These are phyloP conservation scores for Prunus yedoensis DNA, from an alignment of 331 rosid genomes.

Conservation along the genomic window DNA sequence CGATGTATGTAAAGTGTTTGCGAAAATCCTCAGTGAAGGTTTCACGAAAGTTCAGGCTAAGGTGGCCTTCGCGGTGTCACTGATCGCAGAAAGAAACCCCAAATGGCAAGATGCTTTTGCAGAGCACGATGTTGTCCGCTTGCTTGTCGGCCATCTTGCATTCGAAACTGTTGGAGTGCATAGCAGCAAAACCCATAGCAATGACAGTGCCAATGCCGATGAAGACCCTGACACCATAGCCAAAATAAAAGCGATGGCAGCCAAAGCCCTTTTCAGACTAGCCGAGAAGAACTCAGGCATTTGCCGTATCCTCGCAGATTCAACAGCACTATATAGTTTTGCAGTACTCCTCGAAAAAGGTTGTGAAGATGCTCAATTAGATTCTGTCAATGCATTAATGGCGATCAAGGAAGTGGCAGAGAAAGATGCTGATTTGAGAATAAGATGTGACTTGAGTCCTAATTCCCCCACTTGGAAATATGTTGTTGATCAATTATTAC, in stretches of 20 bases:
- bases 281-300: constrained; percentile 44
- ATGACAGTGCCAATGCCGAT: constrained; percentile 29
- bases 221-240: constrained; percentile 35
- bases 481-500: constrained; percentile 43
- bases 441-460: constrained; percentile 45
- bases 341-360: constrained; percentile 60
- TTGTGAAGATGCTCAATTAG: constrained; percentile 37
- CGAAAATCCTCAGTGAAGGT: too few relatives aligned
- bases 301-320: constrained; percentile 55
- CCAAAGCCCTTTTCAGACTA: constrained; percentile 47
- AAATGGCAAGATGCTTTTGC: constrained; percentile 56
- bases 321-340: constrained; percentile 53
- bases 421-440: constrained; percentile 53
- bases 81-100: constrained; percentile 37
- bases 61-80: constrained; percentile 52
- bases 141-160: constrained; percentile 52
- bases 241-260: constrained; percentile 58
- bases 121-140: constrained; percentile 42
- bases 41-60: too few relatives aligned
- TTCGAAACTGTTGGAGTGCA: constrained; percentile 58
- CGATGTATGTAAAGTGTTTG: too few relatives aligned
- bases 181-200: constrained; percentile 45
- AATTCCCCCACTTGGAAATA: constrained; percentile 58
- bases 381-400: constrained; percentile 59
- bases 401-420: constrained; percentile 56